Base-by-base conservation (phyloP, 345 rosid species). In the Punica granatum region DNA sequence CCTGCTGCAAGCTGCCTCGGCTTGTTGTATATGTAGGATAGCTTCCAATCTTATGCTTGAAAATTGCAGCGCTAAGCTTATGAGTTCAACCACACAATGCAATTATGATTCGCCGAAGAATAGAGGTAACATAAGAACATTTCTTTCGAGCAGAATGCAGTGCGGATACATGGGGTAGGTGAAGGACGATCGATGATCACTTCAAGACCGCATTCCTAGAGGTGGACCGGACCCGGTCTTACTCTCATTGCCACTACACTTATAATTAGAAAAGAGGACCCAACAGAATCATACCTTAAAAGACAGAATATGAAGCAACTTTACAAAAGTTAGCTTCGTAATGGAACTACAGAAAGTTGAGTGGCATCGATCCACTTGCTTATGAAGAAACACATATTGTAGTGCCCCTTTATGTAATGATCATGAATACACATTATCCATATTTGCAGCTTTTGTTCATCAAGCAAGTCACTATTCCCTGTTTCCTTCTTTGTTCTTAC, bases 361-460 rank as follows among this genome's bases (percentile, higher is more conserved):
- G 25, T 10, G 7, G 11, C 1, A 56, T 10, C 10, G 31, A 26
- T 56, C 61, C 61, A 56, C 33, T 26, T 28, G 34, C 61, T 28
- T 26, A 13, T 4, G 32, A 56, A 56, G 26, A 26, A 54, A 54
- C 60, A 54, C 5, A 1, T 25, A 28, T 30, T 56, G 42, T 16
- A 10, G 19, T 37, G 41, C 41, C 41, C 11, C 3, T 4, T 10
- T 56, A 6, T 56, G 19, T 16, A 13, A 56, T n/a, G n/a, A 56
- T 56, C 33, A 56, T 56, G 59, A 56, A 18, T 5, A 26, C 33
- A 56, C 21, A 7, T 25, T 25, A 9, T 15, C 11, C 34, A 26
- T 33, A 28, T 56, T 26, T 28, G 61, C 61, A 26, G 61, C 61
- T 56, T 37, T 56, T 56, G 32, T 56, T 56, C 34, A 56, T 56